These are phyloP conservation scores for Naganishia albida DNA, from an alignment of 1,284 basidiomycete species.

Conservation along the genomic window DNA sequence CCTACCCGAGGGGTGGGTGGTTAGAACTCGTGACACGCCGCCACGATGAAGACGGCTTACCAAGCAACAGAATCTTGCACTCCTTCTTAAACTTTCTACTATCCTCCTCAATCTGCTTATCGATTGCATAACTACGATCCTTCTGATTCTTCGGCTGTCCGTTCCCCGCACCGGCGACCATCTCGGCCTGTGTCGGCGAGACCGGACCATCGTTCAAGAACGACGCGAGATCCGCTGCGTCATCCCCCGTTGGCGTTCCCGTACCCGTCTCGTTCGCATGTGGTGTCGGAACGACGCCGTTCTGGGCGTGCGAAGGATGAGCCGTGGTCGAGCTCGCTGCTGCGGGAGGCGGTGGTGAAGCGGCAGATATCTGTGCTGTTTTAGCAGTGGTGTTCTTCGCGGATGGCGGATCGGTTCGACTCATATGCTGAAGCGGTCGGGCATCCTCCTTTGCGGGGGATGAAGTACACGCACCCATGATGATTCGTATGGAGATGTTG, in stretches of 20 bases:
- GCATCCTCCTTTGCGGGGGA: conserved; percentile 26
- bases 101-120: conserved; percentile 61
- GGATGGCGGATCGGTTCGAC: not conserved
- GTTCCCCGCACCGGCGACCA: conserved; percentile 10
- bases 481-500: not conserved
- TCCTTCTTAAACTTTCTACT: conserved; percentile 73
- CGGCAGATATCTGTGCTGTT: not conserved
- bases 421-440: conserved; percentile 4
- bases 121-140: conserved; percentile 63
- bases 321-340: not conserved
- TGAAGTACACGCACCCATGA: conserved; percentile 24
- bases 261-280: too few species aligned
- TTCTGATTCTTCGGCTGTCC: conserved; percentile 53
- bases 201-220: conserved; percentile 24
- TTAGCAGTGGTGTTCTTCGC: not conserved
- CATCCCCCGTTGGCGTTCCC: not conserved
- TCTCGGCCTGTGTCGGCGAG: conserved; percentile 20
- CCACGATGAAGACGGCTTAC: conserved; percentile 57
- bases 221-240: conserved; percentile 9
- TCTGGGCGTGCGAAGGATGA: not conserved
- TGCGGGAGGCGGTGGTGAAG: not conserved
- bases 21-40: too few species aligned
- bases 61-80: conserved; percentile 90
- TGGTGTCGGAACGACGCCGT: not conserved
- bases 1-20: conserved; percentile 51